Evolutionary conservation across 2,329 filamentous ascomycete genomes (phyloP), one percentile per base, ranked within the genome.

Genomic region (Penicillium hesseltinei): DNA sequence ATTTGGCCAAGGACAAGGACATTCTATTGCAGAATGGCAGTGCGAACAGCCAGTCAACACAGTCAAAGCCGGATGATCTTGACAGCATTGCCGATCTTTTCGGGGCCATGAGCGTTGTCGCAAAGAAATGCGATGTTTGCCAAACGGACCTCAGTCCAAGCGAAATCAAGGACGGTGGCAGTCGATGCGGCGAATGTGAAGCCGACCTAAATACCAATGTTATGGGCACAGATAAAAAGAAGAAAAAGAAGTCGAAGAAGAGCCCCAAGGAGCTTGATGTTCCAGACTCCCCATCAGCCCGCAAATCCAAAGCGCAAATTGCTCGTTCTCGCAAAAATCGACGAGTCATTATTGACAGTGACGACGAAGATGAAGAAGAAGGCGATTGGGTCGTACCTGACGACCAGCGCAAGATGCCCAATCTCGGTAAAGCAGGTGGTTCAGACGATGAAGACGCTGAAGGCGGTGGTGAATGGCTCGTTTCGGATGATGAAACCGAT

Each of bases 401-500:
- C 56, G 80, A 84, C 10, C 80, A 94, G 68, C 86, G 83, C 44
- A 80, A 82, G 0, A 70, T 80, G 1, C 69, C 87, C 4, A 78
- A 80, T n/a, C 80, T 92, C 17, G 90, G 89, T 47, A 89, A 87
- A 70, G 89, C 90, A 44, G 91, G 91, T n/a, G 91, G 90, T 4
- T 84, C 85, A n/a, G 89, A 91, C 51, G 91, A 96, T 61, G 91
- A 96, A 72, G 85, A 96, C 69, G 90, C 89, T 2, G 92, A 96
- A 70, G 91, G 91, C 2, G 91, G 88, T 4, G 92, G 91, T 23
- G 90, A 95, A 56, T 91, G 85, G 71, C 80, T 96, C 49, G 83
- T 83, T 38, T 86, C 88, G 0, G 85, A 89, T 31, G 89, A 94
- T 39, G 81, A 83, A 3, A 83, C 71, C 4, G 49, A 53, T 13